Conservation (phyloP, 192 early-diverging fungal species). For the Pecoramyces ruminantium region DNA sequence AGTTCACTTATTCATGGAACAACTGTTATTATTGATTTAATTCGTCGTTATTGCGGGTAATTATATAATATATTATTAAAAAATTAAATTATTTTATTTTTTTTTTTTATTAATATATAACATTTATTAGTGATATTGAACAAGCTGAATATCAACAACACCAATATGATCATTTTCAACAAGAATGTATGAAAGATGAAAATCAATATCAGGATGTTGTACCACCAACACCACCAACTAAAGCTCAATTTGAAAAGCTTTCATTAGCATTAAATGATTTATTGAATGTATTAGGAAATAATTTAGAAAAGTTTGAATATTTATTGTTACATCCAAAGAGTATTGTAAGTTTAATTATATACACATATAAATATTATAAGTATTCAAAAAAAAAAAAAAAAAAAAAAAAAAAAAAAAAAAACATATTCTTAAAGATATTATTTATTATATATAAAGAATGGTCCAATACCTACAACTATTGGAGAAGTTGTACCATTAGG, state of each 20-base stretch:
- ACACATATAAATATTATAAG: no score
- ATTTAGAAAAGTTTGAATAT: slow-evolving; percentile 57
- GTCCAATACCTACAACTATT: slow-evolving; percentile 54
- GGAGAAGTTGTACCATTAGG: slow-evolving; percentile 72
- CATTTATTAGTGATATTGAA: slow-evolving; percentile 27
- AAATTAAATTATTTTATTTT: no score
- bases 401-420: no score
- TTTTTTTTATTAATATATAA: background rate
- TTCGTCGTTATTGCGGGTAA: slow-evolving; percentile 87
- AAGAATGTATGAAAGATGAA: background rate
- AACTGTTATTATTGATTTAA: slow-evolving; percentile 92
- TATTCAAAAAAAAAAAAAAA: no score
- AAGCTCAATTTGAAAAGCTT: slow-evolving; percentile 16
- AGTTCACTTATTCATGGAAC: slow-evolving; percentile 87
- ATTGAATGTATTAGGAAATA: slow-evolving; percentile 64
- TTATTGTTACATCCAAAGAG: slow-evolving; percentile 59
- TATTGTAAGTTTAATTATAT: slow-evolving; percentile 41
- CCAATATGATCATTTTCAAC: slow-evolving; percentile 22
- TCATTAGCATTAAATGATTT: slow-evolving; percentile 77
- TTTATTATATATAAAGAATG: slow-evolving; percentile 7
- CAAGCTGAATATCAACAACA: slow-evolving; percentile 39
- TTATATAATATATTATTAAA: no score
- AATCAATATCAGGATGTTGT: slow-evolving; percentile 9
- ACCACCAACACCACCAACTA: slow-evolving; percentile 12
- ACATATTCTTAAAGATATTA: no score